These are phyloP conservation scores for Alternaria ventricosa DNA, from an alignment of 2,329 filamentous ascomycete species.

Conservation along the genomic window DNA sequence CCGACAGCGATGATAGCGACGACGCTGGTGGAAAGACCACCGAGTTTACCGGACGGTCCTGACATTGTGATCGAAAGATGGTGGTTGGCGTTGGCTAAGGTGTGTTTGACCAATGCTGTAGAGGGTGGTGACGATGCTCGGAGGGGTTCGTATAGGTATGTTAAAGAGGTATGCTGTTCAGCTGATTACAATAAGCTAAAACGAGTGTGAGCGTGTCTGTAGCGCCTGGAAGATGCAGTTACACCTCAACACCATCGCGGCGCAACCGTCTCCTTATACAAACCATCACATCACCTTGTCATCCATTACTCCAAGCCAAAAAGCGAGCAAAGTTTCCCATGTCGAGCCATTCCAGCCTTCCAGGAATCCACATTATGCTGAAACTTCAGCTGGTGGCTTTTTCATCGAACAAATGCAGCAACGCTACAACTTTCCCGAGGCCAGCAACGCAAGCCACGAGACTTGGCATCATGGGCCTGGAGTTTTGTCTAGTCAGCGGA, in stretches of 20 bases:
- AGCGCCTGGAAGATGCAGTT: neutral
- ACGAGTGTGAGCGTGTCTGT: neutral
- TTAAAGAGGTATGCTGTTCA: neutral
- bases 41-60: conserved; percentile 4
- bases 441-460: neutral
- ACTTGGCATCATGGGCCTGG: neutral
- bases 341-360: neutral
- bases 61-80: neutral
- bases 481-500: neutral
- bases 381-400: conserved; percentile 3
- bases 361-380: neutral
- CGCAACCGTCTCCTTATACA: neutral
- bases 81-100: neutral
- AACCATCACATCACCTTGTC: neutral
- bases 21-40: conserved; percentile 12
- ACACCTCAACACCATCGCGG: neutral
- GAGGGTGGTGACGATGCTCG: too few relatives aligned
- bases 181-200: neutral
- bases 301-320: neutral
- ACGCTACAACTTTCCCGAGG: neutral
- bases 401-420: neutral
- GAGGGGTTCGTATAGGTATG: neutral
- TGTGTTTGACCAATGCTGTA: neutral
- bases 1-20: conserved; percentile 17
- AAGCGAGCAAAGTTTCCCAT: neutral